Conservation (phyloP, 805 yeast species). For the Cyberlindnera meyerae region DNA sequence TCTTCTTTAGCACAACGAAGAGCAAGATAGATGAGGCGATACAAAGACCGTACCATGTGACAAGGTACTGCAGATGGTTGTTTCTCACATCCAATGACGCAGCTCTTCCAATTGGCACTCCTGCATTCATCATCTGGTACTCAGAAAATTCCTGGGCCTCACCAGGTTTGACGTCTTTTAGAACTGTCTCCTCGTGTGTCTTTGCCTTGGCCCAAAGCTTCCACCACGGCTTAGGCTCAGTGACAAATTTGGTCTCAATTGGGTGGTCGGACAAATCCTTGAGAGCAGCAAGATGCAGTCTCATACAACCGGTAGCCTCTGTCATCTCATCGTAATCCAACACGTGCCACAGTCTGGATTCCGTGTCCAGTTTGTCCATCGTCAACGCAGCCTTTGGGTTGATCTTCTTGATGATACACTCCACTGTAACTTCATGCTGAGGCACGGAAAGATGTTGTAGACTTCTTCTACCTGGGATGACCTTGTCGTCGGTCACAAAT, state of each 20-base stretch:
- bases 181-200: conserved; percentile 8
- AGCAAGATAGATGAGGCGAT: conserved; percentile 68
- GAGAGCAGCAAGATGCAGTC: conserved; percentile 72
- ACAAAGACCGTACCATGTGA: conserved; percentile 93
- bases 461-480: conserved; percentile 49
- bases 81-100: conserved; percentile 82
- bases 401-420: conserved; percentile 69
- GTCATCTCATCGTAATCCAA: conserved; percentile 84
- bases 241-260: conserved; percentile 32
- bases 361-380: conserved; percentile 65
- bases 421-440: conserved; percentile 53
- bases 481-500: conserved; percentile 74
- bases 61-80: conserved; percentile 85
- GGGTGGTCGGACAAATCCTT: conserved; percentile 63
- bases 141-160: conserved; percentile 40
- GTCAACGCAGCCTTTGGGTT: conserved; percentile 57
- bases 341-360: conserved; percentile 67
- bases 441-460: conserved; percentile 72
- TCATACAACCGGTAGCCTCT: conserved; percentile 55
- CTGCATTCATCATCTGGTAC: conserved; percentile 64
- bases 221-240: conserved; percentile 27
- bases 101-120: conserved; percentile 83
- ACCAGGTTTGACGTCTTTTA: conserved; percentile 4
- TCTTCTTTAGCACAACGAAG: conserved; percentile 43
- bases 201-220: conserved; percentile 22